Evolutionary conservation across 768 basidiomycete species (phyloP).

Genomic region (Russula abietina): DNA sequence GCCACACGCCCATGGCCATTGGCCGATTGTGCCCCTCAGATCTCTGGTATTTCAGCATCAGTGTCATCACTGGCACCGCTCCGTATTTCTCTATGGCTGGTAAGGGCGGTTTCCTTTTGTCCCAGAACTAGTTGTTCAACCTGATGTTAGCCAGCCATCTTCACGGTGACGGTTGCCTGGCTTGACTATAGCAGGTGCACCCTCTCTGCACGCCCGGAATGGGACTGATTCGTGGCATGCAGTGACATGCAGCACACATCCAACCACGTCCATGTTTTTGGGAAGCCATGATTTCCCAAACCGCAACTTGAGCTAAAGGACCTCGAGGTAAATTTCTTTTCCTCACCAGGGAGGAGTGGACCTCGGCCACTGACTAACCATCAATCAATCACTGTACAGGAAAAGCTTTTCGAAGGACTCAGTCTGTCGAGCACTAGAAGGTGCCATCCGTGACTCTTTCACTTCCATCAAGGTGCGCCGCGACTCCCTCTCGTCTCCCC

Average conservation of each 20-base stretch:
- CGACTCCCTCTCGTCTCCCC: not conserved
- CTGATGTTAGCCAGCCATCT: too few relatives aligned
- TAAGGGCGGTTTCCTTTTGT: too few relatives aligned
- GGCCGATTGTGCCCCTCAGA: too few relatives aligned
- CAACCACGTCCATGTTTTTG: constrained; percentile 75
- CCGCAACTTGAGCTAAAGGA: constrained; percentile 25
- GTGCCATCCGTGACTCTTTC: constrained; percentile 59
- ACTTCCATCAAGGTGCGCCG: constrained; percentile 50
- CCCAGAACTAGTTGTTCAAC: too few relatives aligned
- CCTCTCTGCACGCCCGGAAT: not conserved
- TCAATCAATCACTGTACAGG: constrained; percentile 34
- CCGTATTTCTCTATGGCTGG: constrained; percentile 56
- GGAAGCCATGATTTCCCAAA: constrained; percentile 48
- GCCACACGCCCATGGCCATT: not conserved
- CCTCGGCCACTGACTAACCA: not conserved
- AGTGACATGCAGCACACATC: constrained; percentile 51
- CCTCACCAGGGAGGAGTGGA: too few relatives aligned
- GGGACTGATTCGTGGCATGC: not conserved
- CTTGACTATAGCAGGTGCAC: constrained; percentile 64
- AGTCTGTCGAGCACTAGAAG: constrained; percentile 67
- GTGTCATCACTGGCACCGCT: constrained; percentile 64
- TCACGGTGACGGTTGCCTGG: constrained; percentile 71
- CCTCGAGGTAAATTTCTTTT: constrained; percentile 23
- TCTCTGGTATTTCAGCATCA: too few relatives aligned
- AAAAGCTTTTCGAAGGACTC: constrained; percentile 59